Evolutionary conservation across 208 protist genomes (phyloP).

Genomic region (Trypanosoma brucei): DNA sequence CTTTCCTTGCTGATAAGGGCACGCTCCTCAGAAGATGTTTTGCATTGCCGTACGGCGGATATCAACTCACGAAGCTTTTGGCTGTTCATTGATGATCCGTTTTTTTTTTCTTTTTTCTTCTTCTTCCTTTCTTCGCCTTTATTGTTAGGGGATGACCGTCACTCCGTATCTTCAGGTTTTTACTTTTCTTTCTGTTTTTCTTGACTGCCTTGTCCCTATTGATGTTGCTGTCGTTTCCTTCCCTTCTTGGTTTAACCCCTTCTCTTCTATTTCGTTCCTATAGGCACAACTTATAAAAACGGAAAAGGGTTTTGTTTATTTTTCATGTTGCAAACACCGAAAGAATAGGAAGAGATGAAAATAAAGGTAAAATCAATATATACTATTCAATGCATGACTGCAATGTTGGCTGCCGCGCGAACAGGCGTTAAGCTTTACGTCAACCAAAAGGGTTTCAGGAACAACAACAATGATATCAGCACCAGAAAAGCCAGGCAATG

Average conservation of each 20-base stretch:
- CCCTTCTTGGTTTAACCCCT: neutral
- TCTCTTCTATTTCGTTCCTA: neutral
- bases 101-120: slow-evolving; percentile 4
- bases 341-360: neutral
- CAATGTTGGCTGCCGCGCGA: too few species aligned
- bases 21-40: slow-evolving; percentile 96
- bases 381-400: too few species aligned
- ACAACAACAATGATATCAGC: too few species aligned
- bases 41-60: slow-evolving; percentile 93
- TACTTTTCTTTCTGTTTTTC: too few species aligned
- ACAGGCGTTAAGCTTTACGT: too few species aligned
- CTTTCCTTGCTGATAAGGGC: slow-evolving; percentile 94
- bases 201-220: too few species aligned
- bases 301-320: too few species aligned
- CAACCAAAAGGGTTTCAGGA: too few species aligned
- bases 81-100: slow-evolving; percentile 70
- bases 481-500: too few species aligned
- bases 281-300: too few species aligned
- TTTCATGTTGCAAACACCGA: neutral
- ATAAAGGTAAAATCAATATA: slow-evolving; percentile 5
- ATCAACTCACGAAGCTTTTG: slow-evolving; percentile 95
- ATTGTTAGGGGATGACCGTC: too few species aligned
- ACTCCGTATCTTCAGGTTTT: too few species aligned
- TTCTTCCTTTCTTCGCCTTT: slow-evolving; percentile 7
- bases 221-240: slow-evolving; percentile 7